Percentiles rank a stretch among this genome's conserved stretches.
Conservation (phyloP, 2,329 filamentous ascomycete genomes). For the Delphinella strobiligena region DNA sequence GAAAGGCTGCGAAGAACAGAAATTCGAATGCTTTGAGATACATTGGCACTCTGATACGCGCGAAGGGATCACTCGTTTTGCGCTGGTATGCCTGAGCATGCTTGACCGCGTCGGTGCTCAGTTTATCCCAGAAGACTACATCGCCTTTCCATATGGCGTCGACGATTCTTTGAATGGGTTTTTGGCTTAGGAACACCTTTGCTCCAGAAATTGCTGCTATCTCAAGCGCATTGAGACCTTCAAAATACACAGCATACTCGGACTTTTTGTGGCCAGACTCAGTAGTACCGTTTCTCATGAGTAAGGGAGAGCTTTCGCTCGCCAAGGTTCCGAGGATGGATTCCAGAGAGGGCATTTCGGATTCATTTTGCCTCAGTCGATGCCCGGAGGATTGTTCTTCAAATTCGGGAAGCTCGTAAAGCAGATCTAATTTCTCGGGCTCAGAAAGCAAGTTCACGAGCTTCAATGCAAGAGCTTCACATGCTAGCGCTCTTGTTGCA, state of each 20-base stretch:
- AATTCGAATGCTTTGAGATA: conserved; percentile 81
- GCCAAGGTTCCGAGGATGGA: no score
- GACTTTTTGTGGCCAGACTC: background rate
- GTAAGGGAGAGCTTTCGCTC: no score
- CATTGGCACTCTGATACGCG: conserved; percentile 63
- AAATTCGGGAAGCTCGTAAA: conserved; percentile 67
- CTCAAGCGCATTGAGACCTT: conserved; percentile 72
- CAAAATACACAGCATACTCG: conserved; percentile 60
- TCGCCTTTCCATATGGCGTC: conserved; percentile 78
- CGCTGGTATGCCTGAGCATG: conserved; percentile 64
- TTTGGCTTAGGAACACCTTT: conserved; percentile 74
- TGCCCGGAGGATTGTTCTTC: no score
- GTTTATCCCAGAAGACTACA: conserved; percentile 73
- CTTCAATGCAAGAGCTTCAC: conserved; percentile 71
- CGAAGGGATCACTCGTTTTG: conserved; percentile 56
- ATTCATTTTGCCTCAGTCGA: no score
- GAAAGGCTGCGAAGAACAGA: conserved; percentile 63
- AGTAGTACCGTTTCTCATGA: background rate
- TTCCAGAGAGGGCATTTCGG: no score
- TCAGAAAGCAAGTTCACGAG: conserved; percentile 61
- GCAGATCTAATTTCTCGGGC: conserved; percentile 61
- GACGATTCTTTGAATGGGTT: conserved; percentile 70
- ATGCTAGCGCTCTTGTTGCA: conserved; percentile 58
- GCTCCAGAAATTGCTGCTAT: conserved; percentile 71
- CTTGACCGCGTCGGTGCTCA: conserved; percentile 64